Evolutionary conservation across 805 yeast genomes (phyloP).

Genomic region (Metschnikowia similis): DNA sequence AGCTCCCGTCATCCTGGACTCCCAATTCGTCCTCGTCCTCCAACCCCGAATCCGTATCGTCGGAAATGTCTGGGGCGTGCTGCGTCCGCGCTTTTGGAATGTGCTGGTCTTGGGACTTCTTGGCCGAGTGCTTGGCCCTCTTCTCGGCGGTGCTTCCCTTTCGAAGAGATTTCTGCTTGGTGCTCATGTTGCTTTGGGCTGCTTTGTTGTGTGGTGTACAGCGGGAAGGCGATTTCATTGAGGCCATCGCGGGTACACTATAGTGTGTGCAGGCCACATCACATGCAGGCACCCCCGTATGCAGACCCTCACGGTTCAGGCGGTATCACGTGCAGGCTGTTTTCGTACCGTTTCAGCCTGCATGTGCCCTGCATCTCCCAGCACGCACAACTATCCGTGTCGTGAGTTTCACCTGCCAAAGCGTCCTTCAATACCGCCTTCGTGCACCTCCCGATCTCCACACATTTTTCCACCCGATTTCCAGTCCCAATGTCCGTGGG

Average conservation of each 20-base stretch:
- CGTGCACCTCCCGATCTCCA: not conserved
- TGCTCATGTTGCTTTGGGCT: not conserved
- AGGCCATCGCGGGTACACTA: not conserved
- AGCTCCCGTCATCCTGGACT: conserved; percentile 13
- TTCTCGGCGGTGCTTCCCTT: not conserved
- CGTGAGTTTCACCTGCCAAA: too few species aligned
- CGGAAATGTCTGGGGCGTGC: not conserved
- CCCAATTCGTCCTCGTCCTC: conserved; percentile 27
- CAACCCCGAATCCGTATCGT: conserved; percentile 16
- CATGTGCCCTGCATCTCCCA: not conserved
- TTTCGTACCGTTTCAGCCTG: not conserved
- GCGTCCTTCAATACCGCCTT: too few species aligned
- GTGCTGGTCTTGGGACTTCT: not conserved
- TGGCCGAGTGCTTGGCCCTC: not conserved
- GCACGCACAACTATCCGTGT: not conserved
- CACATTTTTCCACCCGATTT: too few species aligned
- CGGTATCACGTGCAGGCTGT: not conserved
- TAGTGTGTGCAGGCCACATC: too few species aligned
- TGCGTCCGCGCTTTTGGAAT: not conserved
- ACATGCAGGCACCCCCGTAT: too few species aligned
- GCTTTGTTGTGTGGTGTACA: not conserved
- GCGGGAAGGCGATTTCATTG: not conserved
- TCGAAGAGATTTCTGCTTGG: not conserved
- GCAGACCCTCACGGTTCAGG: too few species aligned
- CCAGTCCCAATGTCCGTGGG: not conserved